Conservation (phyloP, 192 early-diverging fungal species). For the Entomortierella chlamydospora region DNA sequence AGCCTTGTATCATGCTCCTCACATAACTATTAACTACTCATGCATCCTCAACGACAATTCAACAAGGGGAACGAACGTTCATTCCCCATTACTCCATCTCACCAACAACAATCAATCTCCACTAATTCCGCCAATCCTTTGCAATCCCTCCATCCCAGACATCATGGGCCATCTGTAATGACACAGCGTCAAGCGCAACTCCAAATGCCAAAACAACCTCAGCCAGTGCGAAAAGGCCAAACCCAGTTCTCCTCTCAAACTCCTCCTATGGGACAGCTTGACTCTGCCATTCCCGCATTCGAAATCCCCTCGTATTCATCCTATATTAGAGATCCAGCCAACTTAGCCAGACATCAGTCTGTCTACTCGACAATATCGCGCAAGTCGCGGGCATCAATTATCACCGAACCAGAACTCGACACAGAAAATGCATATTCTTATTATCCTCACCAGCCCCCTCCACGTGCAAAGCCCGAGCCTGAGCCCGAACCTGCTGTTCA, state of each 20-base stretch:
- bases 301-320: slow-evolving; percentile 39
- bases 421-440: slow-evolving; percentile 42
- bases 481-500: slow-evolving; percentile 38
- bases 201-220: slow-evolving; percentile 6
- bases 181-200: background rate
- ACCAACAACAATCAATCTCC: background rate
- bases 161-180: slow-evolving; percentile 6
- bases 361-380: slow-evolving; percentile 37
- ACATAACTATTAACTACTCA: background rate
- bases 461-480: slow-evolving; percentile 12
- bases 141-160: slow-evolving; percentile 35
- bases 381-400: slow-evolving; percentile 36
- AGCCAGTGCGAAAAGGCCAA: slow-evolving; percentile 4
- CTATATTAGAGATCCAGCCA: slow-evolving; percentile 33
- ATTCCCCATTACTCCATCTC: slow-evolving; percentile 8
- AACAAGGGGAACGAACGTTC: slow-evolving; percentile 25
- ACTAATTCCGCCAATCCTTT: slow-evolving; percentile 6
- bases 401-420: slow-evolving; percentile 45
- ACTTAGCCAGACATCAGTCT: slow-evolving; percentile 37
- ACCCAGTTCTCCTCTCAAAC: slow-evolving; percentile 5
- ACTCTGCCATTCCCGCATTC: slow-evolving; percentile 10
- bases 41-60: background rate
- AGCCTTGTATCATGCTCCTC: background rate
- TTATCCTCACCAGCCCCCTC: slow-evolving; percentile 29
- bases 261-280: background rate